Percentiles rank a stretch among this genome's conserved stretches.
phyloP scores from a whole-genome alignment of 768 basidiomycete species.

The Russula earlei region DNA sequence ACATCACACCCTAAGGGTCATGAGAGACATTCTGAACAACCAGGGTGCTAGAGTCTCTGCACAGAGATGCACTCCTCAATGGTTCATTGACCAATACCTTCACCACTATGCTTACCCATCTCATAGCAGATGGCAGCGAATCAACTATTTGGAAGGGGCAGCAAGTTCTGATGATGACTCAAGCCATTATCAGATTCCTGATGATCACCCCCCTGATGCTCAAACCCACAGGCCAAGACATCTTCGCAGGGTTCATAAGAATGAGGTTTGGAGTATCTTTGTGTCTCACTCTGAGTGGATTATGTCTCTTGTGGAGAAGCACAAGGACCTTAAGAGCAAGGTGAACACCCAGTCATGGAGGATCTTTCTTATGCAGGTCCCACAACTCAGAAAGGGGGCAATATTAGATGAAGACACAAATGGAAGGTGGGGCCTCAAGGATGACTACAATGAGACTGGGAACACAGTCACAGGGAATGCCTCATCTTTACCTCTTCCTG shows the following conservation, averaged over 20 bases:
- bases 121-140: conserved; percentile 28
- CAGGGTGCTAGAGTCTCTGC: conserved; percentile 24
- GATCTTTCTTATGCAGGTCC: conserved; percentile 28
- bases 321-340: conserved; percentile 25
- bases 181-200: no score
- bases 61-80: conserved; percentile 37
- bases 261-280: conserved; percentile 43
- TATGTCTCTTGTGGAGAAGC: conserved; percentile 32
- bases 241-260: conserved; percentile 38
- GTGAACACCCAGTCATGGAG: conserved; percentile 42
- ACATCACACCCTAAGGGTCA: conserved; percentile 39
- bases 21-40: conserved; percentile 38
- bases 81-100: conserved; percentile 39
- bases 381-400: not conserved
- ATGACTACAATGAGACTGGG: not conserved
- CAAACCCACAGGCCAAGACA: conserved; percentile 29
- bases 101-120: conserved; percentile 22
- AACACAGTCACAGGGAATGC: not conserved
- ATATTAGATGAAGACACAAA: not conserved
- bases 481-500: no score
- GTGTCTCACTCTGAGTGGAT: conserved; percentile 54
- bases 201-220: not conserved
- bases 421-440: not conserved
- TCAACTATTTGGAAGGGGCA: conserved; percentile 26
- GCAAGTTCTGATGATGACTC: conserved; percentile 10